These are phyloP conservation scores for Vicia sativa DNA, from an alignment of 306 rosid genomes.

Conservation along the genomic window DNA sequence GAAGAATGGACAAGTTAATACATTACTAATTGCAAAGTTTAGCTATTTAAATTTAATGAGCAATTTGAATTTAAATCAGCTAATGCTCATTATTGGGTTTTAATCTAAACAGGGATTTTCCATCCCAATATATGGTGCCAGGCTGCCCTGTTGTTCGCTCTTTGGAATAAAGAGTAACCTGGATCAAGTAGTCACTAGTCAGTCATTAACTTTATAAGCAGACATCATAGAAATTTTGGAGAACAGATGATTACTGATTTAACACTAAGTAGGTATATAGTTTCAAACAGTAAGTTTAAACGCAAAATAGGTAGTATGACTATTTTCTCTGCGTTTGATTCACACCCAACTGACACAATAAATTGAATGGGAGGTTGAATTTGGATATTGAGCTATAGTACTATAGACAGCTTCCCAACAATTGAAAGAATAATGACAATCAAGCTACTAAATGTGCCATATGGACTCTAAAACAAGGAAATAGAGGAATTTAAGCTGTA, in stretches of 20 bases:
- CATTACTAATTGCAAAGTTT: slow-evolving; percentile 1
- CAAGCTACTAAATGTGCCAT: not conserved
- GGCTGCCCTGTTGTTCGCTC: slow-evolving; percentile 3
- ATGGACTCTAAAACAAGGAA: not conserved
- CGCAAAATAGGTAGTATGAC: slow-evolving; percentile 1
- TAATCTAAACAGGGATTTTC: slow-evolving; percentile 10
- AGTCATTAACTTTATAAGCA: slow-evolving; percentile 1
- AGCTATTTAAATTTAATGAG: slow-evolving; percentile 1
- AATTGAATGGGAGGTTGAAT: not conserved
- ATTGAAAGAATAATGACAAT: slow-evolving; percentile 3
- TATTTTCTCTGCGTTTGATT: not conserved
- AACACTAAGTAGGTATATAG: too few relatives aligned
- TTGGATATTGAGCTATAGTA: not conserved
- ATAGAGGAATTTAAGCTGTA: not conserved
- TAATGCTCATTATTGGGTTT: slow-evolving; percentile 16
- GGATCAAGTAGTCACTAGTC: slow-evolving; percentile 7
- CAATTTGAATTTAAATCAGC: slow-evolving; percentile 9
- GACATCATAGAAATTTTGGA: not conserved
- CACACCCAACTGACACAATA: not conserved
- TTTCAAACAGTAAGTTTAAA: not conserved
- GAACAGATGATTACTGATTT: too few relatives aligned
- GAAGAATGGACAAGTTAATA: slow-evolving; percentile 22
- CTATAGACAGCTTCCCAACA: not conserved
- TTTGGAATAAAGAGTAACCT: slow-evolving; percentile 1
- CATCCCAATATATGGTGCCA: not conserved